Evolutionary conservation across 1,284 basidiomycete species (phyloP).

Genomic region (Sphaerobolus stellatus): DNA sequence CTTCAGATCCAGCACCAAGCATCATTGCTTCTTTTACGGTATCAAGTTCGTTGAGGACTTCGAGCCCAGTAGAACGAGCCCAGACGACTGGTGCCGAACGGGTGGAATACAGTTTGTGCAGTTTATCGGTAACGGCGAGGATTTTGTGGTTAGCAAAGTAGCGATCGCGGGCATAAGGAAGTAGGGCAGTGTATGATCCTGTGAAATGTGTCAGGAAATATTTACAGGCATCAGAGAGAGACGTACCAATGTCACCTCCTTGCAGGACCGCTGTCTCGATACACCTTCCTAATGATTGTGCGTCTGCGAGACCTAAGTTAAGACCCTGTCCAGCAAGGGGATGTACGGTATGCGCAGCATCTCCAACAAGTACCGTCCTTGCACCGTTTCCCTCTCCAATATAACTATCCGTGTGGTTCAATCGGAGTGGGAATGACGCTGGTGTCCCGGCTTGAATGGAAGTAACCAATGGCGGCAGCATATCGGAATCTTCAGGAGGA

Average conservation of each 20-base stretch:
- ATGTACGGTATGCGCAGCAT: slow-evolving; percentile 94
- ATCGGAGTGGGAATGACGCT: slow-evolving; percentile 88
- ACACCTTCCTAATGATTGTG: slow-evolving; percentile 63
- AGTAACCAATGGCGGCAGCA: slow-evolving; percentile 74
- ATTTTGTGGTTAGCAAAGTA: slow-evolving; percentile 86
- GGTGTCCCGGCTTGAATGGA: slow-evolving; percentile 74
- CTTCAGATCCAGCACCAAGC: slow-evolving; percentile 67
- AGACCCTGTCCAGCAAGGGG: slow-evolving; percentile 98
- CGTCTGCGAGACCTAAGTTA: slow-evolving; percentile 91
- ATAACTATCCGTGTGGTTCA: slow-evolving; percentile 88
- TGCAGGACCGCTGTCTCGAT: slow-evolving; percentile 55
- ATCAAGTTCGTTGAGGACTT: slow-evolving; percentile 87
- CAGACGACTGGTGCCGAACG: slow-evolving; percentile 73
- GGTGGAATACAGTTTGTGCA: slow-evolving; percentile 80
- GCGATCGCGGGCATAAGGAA: slow-evolving; percentile 75
- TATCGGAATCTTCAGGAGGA: slow-evolving; percentile 60
- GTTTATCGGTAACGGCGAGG: slow-evolving; percentile 82
- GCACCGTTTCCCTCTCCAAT: slow-evolving; percentile 65
- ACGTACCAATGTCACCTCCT: slow-evolving; percentile 78
- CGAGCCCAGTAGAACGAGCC: slow-evolving; percentile 84
- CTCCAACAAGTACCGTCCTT: slow-evolving; percentile 89
- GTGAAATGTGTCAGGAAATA: slow-evolving; percentile 14
- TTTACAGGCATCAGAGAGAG: slow-evolving; percentile 19
- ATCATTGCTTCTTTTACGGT: slow-evolving; percentile 80
- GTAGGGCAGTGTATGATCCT: slow-evolving; percentile 79